These are phyloP conservation scores for Podospora pseudocomata DNA, from an alignment of 495 filamentous ascomycete species.

Conservation along the genomic window DNA sequence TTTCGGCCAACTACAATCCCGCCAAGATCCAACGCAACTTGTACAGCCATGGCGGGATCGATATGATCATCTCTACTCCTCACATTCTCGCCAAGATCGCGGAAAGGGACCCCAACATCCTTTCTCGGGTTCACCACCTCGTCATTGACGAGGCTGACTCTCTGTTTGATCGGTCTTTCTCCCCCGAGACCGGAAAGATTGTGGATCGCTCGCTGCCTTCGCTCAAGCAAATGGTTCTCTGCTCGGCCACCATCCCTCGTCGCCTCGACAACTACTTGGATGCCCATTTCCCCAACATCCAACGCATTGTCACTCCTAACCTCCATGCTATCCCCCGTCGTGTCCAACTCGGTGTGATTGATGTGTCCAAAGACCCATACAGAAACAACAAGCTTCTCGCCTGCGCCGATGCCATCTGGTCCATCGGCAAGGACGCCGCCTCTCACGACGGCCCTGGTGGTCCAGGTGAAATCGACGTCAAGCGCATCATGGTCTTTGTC, in stretches of 20 bases:
- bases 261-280: conserved; percentile 80
- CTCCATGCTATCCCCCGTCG: conserved; percentile 92
- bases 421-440: conserved; percentile 76
- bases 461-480: conserved; percentile 54
- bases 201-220: conserved; percentile 73
- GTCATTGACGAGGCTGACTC: conserved; percentile 95
- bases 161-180: conserved; percentile 87
- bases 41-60: conserved; percentile 76
- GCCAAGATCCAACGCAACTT: conserved; percentile 82
- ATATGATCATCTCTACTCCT: conserved; percentile 82
- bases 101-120: conserved; percentile 78
- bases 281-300: conserved; percentile 75
- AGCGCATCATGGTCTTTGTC: conserved; percentile 92
- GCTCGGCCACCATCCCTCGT: conserved; percentile 92
- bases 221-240: conserved; percentile 84
- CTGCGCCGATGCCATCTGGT: conserved; percentile 91
- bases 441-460: conserved; percentile 42
- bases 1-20: conserved; percentile 71
- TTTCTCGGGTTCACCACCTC: conserved; percentile 81
- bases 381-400: conserved; percentile 84
- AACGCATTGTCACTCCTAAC: conserved; percentile 85
- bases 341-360: conserved; percentile 89
- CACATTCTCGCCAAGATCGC: conserved; percentile 84
- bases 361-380: conserved; percentile 85
- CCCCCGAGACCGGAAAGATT: conserved; percentile 73